A percentile compares a stretch with the other conserved stretches of the same genome.
These are phyloP conservation scores for Saprolegnia diclina DNA, from an alignment of 352 stramenopile genomes.

Conservation along the genomic window DNA sequence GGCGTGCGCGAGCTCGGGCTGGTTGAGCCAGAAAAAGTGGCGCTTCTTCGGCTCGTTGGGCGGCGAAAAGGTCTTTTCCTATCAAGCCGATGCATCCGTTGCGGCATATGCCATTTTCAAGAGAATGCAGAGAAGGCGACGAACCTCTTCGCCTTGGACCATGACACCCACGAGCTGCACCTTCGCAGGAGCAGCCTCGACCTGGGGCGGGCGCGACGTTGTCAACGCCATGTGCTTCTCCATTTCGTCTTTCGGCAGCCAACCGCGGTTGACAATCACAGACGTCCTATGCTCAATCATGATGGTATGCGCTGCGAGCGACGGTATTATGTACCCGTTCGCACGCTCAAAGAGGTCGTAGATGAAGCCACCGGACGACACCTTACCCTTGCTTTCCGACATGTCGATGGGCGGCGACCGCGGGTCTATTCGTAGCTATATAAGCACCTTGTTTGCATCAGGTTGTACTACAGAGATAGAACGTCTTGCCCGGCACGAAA, in stretches of 20 bases:
- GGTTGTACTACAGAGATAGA: constrained; percentile 72
- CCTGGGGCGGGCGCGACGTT: constrained; percentile 37
- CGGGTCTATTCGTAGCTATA: constrained; percentile 40
- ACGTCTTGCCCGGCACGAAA: constrained; percentile 66
- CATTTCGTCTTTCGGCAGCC: constrained; percentile 69
- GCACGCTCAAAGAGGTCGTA: constrained; percentile 74
- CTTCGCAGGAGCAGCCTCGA: constrained; percentile 37
- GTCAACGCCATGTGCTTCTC: constrained; percentile 50
- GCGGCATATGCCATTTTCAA: no score
- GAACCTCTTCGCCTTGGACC: constrained; percentile 70
- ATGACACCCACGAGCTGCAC: constrained; percentile 58
- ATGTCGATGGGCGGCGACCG: constrained; percentile 72
- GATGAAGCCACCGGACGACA: constrained; percentile 80
- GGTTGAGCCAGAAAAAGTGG: constrained; percentile 81
- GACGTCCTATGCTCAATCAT: constrained; percentile 44
- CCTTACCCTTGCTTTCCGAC: constrained; percentile 66
- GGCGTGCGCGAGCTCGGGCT: constrained; percentile 63
- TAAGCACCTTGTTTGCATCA: not conserved
- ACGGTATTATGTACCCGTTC: constrained; percentile 38
- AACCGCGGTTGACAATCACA: constrained; percentile 81
- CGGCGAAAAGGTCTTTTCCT: constrained; percentile 61
- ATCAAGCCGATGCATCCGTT: constrained; percentile 35
- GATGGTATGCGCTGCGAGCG: constrained; percentile 1
- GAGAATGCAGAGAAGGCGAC: no score
- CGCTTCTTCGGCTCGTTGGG: constrained; percentile 66